Evolutionary conservation across 352 stramenopile genomes (phyloP), one percentile per base, ranked within the genome.

Genomic region (Phytophthora brassicae): DNA sequence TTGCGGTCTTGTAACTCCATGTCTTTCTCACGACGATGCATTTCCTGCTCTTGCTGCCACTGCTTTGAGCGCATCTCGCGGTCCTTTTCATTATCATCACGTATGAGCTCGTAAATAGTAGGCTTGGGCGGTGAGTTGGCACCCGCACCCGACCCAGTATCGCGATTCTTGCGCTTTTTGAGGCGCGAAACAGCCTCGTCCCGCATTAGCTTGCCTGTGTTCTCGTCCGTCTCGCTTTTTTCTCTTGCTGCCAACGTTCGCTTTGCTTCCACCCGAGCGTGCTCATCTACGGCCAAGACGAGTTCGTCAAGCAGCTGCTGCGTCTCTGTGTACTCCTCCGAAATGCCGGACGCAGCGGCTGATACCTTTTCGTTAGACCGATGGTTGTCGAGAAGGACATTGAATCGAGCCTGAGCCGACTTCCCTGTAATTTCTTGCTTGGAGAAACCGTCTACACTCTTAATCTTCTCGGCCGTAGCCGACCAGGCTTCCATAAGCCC

Each of bases 401-500:
- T 63, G 33, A 63, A 63, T 1, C 47, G 33, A 9, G 44, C 55
- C 19, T 63, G 55, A 6, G 44, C 55, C 3, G 56, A 55, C 46
- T 57, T 64, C 4, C 26, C 47, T 17, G 46, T 56, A 6, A 64
- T 38, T 12, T 49, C 43, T 22, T 45, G 22, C 56, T 64, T 56
- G 36, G 24, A 19, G 22, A 64, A 63, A 9, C 16, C 55, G 8
- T 56, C 55, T 1, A 53, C 55, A 11, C 3, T 16, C 6, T 48
- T 53, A 14, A 63, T 45, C 23, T 46, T 46, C 11, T 14, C 14
- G 0, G 50, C 16, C 11, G 17, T 23, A 7, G 36, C 36, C 23
- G 23, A n/a, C 44, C 55, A 62, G 12, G 55, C 45, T 4, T 62
- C 47, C 55, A 62, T 56, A 14, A 48, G 23, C 16, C 50, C n/a